A percentile compares a stretch with the other conserved stretches of the same genome.
These are phyloP conservation scores for Globisporangium takayamanum DNA, from an alignment of 352 stramenopile species.

Conservation along the genomic window DNA sequence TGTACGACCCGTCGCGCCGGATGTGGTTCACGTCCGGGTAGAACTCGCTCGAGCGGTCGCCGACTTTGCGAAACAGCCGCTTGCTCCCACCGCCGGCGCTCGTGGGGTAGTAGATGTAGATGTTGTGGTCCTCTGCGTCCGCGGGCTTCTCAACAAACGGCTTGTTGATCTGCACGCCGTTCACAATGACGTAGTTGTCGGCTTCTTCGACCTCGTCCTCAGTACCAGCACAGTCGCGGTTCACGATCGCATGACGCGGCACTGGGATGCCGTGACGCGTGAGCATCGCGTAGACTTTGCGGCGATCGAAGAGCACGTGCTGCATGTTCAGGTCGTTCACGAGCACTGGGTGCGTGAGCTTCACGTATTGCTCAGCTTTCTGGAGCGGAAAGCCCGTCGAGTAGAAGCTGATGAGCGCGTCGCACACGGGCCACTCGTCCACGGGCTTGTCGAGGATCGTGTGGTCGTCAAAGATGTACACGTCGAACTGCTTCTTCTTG, in stretches of 20 bases:
- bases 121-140: slow-evolving; percentile 99
- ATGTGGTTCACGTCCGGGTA: slow-evolving; percentile 97
- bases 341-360: slow-evolving; percentile 92
- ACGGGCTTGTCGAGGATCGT: slow-evolving; percentile 94
- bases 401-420: slow-evolving; percentile 99
- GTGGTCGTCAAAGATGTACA: slow-evolving; percentile 97
- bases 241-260: slow-evolving; percentile 94
- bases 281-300: slow-evolving; percentile 95
- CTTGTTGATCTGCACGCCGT: slow-evolving; percentile 97
- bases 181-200: slow-evolving; percentile 87
- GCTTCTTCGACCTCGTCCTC: slow-evolving; percentile 67
- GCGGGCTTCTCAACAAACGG: slow-evolving; percentile 99
- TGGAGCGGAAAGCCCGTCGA: slow-evolving; percentile 96
- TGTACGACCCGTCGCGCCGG: slow-evolving; percentile 92
- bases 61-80: slow-evolving; percentile 98
- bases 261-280: slow-evolving; percentile 93
- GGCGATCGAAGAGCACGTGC: slow-evolving; percentile 92
- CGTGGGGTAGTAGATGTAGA: slow-evolving; percentile 99
- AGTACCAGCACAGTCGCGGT: slow-evolving; percentile 83
- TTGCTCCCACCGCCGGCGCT: slow-evolving; percentile 97
- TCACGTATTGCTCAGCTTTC: slow-evolving; percentile 96
- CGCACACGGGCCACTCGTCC: slow-evolving; percentile 92
- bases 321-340: slow-evolving; percentile 98
- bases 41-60: slow-evolving; percentile 91
- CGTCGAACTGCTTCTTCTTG: slow-evolving; percentile 93